Conservation (phyloP, 257 asterid species). For the Jacaranda mimosifolia region DNA sequence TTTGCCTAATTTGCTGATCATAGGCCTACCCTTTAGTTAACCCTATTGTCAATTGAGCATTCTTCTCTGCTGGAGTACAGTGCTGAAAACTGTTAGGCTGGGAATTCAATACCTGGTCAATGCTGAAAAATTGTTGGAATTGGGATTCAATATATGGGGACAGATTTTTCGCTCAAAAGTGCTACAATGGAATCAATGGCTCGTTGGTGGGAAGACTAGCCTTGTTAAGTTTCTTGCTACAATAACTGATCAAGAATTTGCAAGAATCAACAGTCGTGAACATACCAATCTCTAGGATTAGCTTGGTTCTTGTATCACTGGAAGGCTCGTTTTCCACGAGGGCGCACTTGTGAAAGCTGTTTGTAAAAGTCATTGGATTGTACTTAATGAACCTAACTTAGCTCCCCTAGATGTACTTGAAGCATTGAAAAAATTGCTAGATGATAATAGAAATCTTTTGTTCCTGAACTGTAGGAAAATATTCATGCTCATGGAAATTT, state of each 20-base stretch:
- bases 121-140: no score
- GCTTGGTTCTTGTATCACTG: conserved; percentile 92
- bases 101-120: no score
- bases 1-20: conserved; percentile 1
- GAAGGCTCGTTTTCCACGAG: conserved; percentile 88
- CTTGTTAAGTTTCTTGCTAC: conserved; percentile 87
- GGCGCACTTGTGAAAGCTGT: conserved; percentile 96
- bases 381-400: conserved; percentile 93
- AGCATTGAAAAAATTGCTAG: conserved; percentile 90
- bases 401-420: conserved; percentile 99
- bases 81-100: no score
- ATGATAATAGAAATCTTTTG: conserved; percentile 94
- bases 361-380: conserved; percentile 92
- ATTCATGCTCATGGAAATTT: conserved; percentile 86
- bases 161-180: no score
- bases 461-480: no score
- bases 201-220: conserved; percentile 99
- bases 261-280: conserved; percentile 93
- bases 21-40: conserved; percentile 34
- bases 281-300: no score
- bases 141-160: no score
- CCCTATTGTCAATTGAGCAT: no score
- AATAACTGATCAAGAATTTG: conserved; percentile 81
- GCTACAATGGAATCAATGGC: no score
- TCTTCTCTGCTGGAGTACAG: no score